Evolutionary conservation across 2,329 filamentous ascomycete genomes (phyloP).

Genomic region (Decorospora gaudefroyi): DNA sequence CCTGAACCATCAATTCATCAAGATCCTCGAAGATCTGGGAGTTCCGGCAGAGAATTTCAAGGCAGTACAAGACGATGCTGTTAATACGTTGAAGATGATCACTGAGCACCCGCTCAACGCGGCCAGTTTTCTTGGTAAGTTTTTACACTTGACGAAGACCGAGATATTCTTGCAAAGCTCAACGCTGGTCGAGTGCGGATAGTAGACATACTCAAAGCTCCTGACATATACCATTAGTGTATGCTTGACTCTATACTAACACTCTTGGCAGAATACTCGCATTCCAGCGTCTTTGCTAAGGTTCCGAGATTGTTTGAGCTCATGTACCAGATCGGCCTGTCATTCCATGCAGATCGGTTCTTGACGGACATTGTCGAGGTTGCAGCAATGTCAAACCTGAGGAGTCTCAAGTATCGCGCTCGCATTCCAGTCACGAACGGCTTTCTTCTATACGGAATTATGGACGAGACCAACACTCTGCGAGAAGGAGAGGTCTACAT

Average conservation of each 20-base stretch:
- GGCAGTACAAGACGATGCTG: conserved; percentile 64
- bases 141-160: no score
- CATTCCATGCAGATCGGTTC: conserved; percentile 71
- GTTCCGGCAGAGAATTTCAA: conserved; percentile 65
- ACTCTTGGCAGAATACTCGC: conserved; percentile 55
- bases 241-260: conserved; percentile 2
- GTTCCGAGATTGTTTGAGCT: conserved; percentile 66
- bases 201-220: not conserved
- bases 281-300: conserved; percentile 63
- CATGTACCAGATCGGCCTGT: conserved; percentile 61
- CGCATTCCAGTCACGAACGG: conserved; percentile 73
- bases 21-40: conserved; percentile 80
- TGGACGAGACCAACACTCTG: conserved; percentile 77
- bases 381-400: conserved; percentile 69
- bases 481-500: conserved; percentile 71
- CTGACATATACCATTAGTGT: not conserved
- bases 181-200: not conserved
- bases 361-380: conserved; percentile 72
- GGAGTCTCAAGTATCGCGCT: conserved; percentile 76
- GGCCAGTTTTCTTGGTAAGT: conserved; percentile 61
- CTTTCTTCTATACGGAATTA: conserved; percentile 77
- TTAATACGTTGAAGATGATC: conserved; percentile 63
- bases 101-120: conserved; percentile 65
- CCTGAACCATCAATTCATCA: conserved; percentile 80
- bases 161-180: not conserved